phyloP scores from a whole-genome alignment of 148 eudicot genomes.

The Nyssa sinensis region DNA sequence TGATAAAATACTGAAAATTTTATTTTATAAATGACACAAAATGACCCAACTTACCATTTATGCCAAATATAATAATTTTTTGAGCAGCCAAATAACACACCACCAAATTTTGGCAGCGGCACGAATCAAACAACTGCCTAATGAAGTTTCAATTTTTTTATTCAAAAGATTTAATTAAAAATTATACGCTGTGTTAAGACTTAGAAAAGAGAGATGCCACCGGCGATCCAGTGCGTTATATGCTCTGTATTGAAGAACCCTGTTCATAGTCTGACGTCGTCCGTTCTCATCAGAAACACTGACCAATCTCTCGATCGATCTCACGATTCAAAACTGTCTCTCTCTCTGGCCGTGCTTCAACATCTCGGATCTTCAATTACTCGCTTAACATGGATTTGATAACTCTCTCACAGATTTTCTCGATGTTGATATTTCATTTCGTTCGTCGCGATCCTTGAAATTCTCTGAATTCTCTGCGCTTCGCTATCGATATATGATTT shows the following conservation, averaged over 20 bases:
- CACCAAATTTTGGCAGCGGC: no score
- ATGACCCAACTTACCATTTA: no score
- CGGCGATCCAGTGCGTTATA: background rate
- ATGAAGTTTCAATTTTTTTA: no score
- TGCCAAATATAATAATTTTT: no score
- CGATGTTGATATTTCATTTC: background rate
- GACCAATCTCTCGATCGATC: background rate
- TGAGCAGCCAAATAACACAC: no score
- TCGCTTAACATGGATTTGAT: no score
- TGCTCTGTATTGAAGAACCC: background rate
- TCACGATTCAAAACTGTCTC: background rate
- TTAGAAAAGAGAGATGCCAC: background rate
- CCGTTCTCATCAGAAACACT: background rate
- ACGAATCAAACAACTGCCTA: no score
- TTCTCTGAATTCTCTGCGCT: background rate
- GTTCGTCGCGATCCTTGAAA: background rate
- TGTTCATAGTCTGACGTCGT: background rate
- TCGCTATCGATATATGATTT: background rate
- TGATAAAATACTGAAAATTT: no score
- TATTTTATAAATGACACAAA: no score
- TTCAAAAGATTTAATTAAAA: no score
- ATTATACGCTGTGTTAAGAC: background rate
- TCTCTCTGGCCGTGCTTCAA: background rate
- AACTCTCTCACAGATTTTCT: background rate
- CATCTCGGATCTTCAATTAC: conserved; percentile 6